Conservation (phyloP, 352 stramenopile species). For the Phytophthora melonis region DNA sequence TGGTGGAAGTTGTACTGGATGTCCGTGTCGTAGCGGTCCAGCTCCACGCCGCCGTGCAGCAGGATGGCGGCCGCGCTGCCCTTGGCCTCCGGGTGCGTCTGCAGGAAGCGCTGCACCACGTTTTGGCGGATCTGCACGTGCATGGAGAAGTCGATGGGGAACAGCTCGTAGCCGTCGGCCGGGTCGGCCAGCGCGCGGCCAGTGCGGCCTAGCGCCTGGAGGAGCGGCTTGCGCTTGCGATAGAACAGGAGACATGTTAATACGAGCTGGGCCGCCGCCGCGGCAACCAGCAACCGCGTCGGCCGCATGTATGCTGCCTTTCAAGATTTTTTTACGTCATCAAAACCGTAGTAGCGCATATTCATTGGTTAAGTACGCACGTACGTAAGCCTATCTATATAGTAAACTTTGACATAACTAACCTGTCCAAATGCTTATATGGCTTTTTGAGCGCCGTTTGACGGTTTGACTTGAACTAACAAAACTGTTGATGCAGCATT, state of each 20-base stretch:
- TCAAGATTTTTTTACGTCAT: constrained; percentile 23
- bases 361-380: too few relatives aligned
- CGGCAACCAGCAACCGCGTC: constrained; percentile 89
- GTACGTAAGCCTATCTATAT: not conserved
- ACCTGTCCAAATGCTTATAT: not conserved
- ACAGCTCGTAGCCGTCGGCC: constrained; percentile 66
- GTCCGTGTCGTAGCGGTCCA: constrained; percentile 88
- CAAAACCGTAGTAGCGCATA: not conserved
- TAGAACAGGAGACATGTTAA: constrained; percentile 93
- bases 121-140: constrained; percentile 75
- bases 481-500: constrained; percentile 35
- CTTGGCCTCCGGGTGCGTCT: constrained; percentile 50
- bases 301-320: constrained; percentile 56
- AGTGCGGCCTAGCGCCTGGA: constrained; percentile 40
- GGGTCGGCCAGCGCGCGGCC: constrained; percentile 56
- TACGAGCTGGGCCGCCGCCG: constrained; percentile 69
- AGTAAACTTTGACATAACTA: not conserved
- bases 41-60: constrained; percentile 70
- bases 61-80: constrained; percentile 56
- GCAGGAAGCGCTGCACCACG: constrained; percentile 52
- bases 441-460: not conserved
- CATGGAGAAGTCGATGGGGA: constrained; percentile 86
- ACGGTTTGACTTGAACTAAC: constrained; percentile 25
- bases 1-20: constrained; percentile 95
- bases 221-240: constrained; percentile 70